Evolutionary conservation across 495 filamentous ascomycete species (phyloP), one percentile per base, ranked within the genome.

Genomic region (Neurospora sp.): DNA sequence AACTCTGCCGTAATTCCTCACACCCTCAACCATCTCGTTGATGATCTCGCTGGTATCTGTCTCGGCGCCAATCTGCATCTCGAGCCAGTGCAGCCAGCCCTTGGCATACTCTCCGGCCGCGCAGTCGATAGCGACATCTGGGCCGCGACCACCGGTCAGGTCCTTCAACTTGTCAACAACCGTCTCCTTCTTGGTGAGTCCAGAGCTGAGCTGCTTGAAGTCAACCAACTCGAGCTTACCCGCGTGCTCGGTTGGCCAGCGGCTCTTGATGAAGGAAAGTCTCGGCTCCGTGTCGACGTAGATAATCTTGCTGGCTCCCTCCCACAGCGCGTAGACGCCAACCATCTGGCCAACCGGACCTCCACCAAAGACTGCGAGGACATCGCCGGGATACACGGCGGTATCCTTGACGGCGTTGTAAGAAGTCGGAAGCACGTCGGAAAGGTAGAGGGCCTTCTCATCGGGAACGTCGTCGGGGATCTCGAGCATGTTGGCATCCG

Each of bases 401-500:
- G 93, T 95, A 77, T 95, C 92, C 35, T 95, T 91, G 42, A 96
- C 93, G 41, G 86, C 87, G 78, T 97, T 90, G 86, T 92, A 97
- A 27, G 89, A 89, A 2, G 94, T 97, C 0, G 86, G 82, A 2
- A 97, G 76, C 5, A 97, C 92, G 78, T 97, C 94, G 3, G 91
- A 93, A 4, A 97, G 86, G 78, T 90, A 97, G 0, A 98, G 86
- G 0, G 84, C 82, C 80, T 96, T 95, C 86, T 97, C 94, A 78
- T 97, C 93, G 0, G 93, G 92, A 0, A 98, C 91, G 72, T 88
- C 86, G 66, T 92, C 90, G 8, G 94, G 94, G 5, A 96, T 87
- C 72, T 89, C 88, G 9, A 98, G 87, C 23, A 97, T 85, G 76
- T 97, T 97, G 74, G 90, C 88, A 70, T 96, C 92, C n/a, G 88